A percentile compares a stretch with the other conserved stretches of the same genome.
phyloP scores from a whole-genome alignment of 768 basidiomycete genomes.

The Cystobasidium onofrii region DNA sequence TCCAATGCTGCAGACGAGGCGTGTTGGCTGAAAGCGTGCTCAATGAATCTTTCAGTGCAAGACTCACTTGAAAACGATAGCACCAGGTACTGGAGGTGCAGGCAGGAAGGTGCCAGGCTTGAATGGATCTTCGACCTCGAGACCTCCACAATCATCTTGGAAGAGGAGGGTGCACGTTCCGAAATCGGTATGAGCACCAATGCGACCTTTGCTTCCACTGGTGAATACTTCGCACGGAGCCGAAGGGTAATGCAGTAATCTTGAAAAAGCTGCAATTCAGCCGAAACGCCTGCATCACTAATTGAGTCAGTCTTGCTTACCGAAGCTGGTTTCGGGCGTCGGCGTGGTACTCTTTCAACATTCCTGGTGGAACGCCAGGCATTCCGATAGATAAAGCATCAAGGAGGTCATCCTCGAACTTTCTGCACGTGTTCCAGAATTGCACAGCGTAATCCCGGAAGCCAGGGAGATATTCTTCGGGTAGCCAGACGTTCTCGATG shows the following conservation, averaged over 20 bases:
- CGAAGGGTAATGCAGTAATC: slow-evolving; percentile 52
- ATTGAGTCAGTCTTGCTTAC: neutral
- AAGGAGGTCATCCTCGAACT: slow-evolving; percentile 23
- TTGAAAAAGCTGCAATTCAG: slow-evolving; percentile 43
- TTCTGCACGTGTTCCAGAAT: slow-evolving; percentile 14
- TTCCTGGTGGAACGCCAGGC: slow-evolving; percentile 37
- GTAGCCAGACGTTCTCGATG: slow-evolving; percentile 28
- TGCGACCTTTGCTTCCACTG: slow-evolving; percentile 43
- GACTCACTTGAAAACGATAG: slow-evolving; percentile 40
- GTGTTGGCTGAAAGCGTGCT: neutral
- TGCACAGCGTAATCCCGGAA: neutral
- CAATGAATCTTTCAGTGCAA: neutral
- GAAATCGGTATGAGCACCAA: slow-evolving; percentile 52
- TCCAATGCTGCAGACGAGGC: slow-evolving; percentile 25
- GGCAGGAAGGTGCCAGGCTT: slow-evolving; percentile 48
- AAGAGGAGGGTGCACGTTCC: slow-evolving; percentile 55
- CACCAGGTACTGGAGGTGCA: slow-evolving; percentile 44
- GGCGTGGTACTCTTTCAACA: slow-evolving; percentile 40
- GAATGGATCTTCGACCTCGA: slow-evolving; percentile 54
- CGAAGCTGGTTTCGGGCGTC: slow-evolving; percentile 48
- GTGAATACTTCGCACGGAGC: slow-evolving; percentile 39
- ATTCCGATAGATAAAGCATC: slow-evolving; percentile 40
- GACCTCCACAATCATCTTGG: slow-evolving; percentile 57
- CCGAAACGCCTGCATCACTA: neutral
- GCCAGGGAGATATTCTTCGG: slow-evolving; percentile 29